Percentiles rank a stretch among this genome's conserved stretches.
Evolutionary conservation across 495 filamentous ascomycete genomes (phyloP).

Genomic region (Tuber brumale): DNA sequence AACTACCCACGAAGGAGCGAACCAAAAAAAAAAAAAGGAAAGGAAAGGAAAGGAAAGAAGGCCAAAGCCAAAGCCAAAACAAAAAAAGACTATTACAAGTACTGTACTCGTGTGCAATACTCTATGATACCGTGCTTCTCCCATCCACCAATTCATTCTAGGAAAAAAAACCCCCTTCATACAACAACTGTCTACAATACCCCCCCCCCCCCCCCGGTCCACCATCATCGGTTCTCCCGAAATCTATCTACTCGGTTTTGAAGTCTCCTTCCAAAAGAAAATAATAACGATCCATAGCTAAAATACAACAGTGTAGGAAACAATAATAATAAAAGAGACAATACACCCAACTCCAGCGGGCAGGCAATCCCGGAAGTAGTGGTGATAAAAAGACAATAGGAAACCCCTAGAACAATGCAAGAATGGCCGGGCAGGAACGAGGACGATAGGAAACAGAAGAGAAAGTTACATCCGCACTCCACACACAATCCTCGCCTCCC

Average conservation of each 20-base stretch:
- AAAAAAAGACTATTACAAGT: not conserved
- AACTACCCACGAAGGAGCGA: not conserved
- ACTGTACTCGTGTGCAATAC: not conserved
- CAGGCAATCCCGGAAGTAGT: not conserved
- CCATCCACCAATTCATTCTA: not conserved
- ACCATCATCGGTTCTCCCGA: not conserved
- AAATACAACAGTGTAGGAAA: not conserved
- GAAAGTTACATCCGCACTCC: not conserved
- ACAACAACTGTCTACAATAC: not conserved
- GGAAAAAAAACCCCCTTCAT: not conserved
- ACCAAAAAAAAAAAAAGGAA: not conserved
- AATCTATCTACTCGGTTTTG: not conserved
- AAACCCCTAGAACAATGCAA: not conserved
- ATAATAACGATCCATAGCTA: not conserved
- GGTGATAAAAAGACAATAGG: not conserved
- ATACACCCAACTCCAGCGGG: not conserved
- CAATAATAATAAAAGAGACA: not conserved
- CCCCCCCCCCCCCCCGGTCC: not conserved
- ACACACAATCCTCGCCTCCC: not conserved
- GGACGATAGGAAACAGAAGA: not conserved
- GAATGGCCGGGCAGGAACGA: not conserved
- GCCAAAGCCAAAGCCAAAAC: not conserved
- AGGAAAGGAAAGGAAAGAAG: too few species aligned
- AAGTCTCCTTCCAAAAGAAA: conserved; percentile 1
- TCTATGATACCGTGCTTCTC: not conserved